Conservation (phyloP, 2,329 filamentous ascomycete genomes). For the Capronia americana region DNA sequence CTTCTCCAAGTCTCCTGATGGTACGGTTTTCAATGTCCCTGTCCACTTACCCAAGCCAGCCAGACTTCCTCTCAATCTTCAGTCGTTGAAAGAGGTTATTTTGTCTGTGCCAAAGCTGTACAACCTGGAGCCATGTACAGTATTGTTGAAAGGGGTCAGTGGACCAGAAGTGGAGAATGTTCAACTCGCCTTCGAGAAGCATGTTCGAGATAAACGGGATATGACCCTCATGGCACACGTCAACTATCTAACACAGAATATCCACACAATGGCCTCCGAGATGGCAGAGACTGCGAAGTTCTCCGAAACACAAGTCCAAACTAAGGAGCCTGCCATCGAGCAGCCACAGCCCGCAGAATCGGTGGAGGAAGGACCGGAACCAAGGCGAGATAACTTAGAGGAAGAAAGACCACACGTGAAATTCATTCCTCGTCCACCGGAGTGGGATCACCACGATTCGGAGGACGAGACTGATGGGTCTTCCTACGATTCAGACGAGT, state of each 20-base stretch:
- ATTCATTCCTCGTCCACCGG: slow-evolving; percentile 75
- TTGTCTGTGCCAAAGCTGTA: slow-evolving; percentile 75
- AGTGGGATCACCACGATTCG: slow-evolving; percentile 64
- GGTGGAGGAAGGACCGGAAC: slow-evolving; percentile 8
- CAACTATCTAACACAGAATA: slow-evolving; percentile 75
- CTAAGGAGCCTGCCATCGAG: neutral
- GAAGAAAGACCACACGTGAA: slow-evolving; percentile 69
- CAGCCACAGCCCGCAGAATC: neutral
- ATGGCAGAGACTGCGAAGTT: slow-evolving; percentile 35
- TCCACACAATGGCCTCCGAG: slow-evolving; percentile 70
- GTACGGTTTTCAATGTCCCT: slow-evolving; percentile 72
- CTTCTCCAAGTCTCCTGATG: slow-evolving; percentile 73
- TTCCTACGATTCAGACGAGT: slow-evolving; percentile 51
- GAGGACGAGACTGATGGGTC: slow-evolving; percentile 50
- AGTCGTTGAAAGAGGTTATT: slow-evolving; percentile 67
- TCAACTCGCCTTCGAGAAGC: slow-evolving; percentile 69
- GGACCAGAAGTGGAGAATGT: slow-evolving; percentile 66
- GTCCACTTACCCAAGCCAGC: slow-evolving; percentile 68
- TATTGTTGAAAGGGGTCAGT: slow-evolving; percentile 70
- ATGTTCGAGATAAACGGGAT: slow-evolving; percentile 62
- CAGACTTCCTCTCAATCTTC: slow-evolving; percentile 67
- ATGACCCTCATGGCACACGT: slow-evolving; percentile 74
- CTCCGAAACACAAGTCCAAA: neutral
- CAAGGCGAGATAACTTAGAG: slow-evolving; percentile 25
- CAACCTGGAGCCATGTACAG: slow-evolving; percentile 70